These are phyloP conservation scores for Tolypocladium guangdongense DNA, from an alignment of 2,329 filamentous ascomycete species.

Conservation along the genomic window DNA sequence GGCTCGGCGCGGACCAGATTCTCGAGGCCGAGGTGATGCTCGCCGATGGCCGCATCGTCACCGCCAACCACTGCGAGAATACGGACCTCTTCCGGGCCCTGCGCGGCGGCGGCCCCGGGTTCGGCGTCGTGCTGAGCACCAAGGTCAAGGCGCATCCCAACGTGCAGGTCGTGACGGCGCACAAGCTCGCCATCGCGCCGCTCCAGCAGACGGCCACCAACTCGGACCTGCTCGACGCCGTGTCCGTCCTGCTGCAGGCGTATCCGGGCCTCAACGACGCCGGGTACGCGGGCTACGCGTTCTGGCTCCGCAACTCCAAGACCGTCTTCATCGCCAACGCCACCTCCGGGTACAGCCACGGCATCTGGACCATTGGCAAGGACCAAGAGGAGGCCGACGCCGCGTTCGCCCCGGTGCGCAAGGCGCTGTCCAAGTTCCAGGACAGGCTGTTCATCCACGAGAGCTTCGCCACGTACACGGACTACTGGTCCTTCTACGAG, in stretches of 20 bases:
- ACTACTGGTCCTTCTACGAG: slow-evolving; percentile 20
- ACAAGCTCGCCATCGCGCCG: slow-evolving; percentile 11
- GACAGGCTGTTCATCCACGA: slow-evolving; percentile 11
- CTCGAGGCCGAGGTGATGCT: slow-evolving; percentile 30
- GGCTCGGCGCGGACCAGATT: slow-evolving; percentile 31
- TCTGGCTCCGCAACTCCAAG: slow-evolving; percentile 15
- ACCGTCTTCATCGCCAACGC: slow-evolving; percentile 11
- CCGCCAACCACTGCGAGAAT: slow-evolving; percentile 20
- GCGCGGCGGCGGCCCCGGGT: slow-evolving; percentile 23
- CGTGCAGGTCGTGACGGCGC: slow-evolving; percentile 9
- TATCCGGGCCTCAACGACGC: slow-evolving; percentile 18
- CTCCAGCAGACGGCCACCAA: slow-evolving; percentile 11
- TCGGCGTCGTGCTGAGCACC: slow-evolving; percentile 20
- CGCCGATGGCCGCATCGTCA: slow-evolving; percentile 22
- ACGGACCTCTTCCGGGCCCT: slow-evolving; percentile 26
- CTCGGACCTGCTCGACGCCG: slow-evolving; percentile 12
- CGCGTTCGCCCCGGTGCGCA: slow-evolving; percentile 9
- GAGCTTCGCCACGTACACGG: slow-evolving; percentile 11
- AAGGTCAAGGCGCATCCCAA: slow-evolving; percentile 23
- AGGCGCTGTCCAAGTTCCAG: slow-evolving; percentile 7
- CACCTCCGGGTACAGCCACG: slow-evolving; percentile 16
- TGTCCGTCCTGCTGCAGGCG: slow-evolving; percentile 17
- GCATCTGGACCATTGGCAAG: slow-evolving; percentile 17
- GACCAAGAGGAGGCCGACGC: slow-evolving; percentile 10
- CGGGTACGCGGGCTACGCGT: slow-evolving; percentile 18